Base-by-base conservation (phyloP, 257 asterid genomes). In the Paraleonurus japonicus region DNA sequence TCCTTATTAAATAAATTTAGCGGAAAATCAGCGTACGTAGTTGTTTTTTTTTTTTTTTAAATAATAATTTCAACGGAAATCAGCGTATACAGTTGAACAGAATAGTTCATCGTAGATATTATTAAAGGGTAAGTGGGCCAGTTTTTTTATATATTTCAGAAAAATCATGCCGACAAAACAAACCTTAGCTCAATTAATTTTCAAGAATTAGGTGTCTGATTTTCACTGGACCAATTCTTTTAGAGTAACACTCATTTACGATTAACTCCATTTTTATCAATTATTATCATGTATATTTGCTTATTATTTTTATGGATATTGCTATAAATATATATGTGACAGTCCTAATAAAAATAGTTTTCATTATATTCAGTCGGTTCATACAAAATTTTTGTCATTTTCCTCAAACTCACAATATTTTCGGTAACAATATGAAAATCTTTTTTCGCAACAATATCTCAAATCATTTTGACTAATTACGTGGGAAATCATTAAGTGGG, bases 91-190 rank as follows among this genome's bases (percentile, higher is more conserved):
- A 35, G 39, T 53, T 37, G 61, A 74, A 57, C 43, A 6, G 17
- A 54, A 30, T 4, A 35, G 66, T 53, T 53, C 20, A 22, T 35
- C 2, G 33, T 26, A 67, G 35, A 22, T 4, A 7, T 24, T 26
- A 7, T 12, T 2, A n/a, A 35, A 35, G 43, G 1, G 50, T 0
- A 16, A 39, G 68, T 43, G 78, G 74, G 68, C 43, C 64, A 53
- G 58, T 2, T 17, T 73, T 17, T 73, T 16, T 11, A 51, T 37
- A 7, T 22, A 64, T 70, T 47, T 28, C 60, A 32, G 65, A 61
- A 58, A 67, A 45, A 27, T 63, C 65, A 67, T 63, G 72, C 83
- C 81, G 82, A 76, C 84, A 64, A 35, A 71, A 59, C 74, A 54
- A 37, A 66, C 72, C 65, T 64, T 45, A 45, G 73, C 67, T 71